Conservation (phyloP, 352 stramenopile species). For the Blastocystis sp. region DNA sequence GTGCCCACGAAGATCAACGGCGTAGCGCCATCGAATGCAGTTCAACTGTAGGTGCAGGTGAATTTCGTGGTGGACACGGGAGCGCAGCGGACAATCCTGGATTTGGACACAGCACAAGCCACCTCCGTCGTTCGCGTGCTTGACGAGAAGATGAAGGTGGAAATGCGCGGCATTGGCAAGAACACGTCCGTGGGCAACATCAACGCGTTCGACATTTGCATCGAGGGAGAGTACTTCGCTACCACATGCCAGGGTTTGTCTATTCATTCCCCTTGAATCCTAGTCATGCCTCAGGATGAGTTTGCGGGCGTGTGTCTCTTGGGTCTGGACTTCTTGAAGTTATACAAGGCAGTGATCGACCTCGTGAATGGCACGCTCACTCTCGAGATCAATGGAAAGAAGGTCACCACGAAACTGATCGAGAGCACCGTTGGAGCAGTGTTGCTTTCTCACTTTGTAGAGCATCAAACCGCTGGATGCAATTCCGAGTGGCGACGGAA, state of each 20-base stretch:
- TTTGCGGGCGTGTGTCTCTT: conserved; percentile 13
- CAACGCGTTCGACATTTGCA: conserved; percentile 53
- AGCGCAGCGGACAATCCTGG: conserved; percentile 21
- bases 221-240: conserved; percentile 63
- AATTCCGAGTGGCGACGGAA: neutral
- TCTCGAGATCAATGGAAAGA: conserved; percentile 36
- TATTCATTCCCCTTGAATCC: neutral
- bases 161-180: conserved; percentile 6
- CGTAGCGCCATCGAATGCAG: neutral
- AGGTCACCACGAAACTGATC: conserved; percentile 38
- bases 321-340: conserved; percentile 62
- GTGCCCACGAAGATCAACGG: conserved; percentile 13
- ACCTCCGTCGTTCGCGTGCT: conserved; percentile 3
- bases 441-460: neutral
- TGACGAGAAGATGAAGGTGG: conserved; percentile 1
- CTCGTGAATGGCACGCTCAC: conserved; percentile 10
- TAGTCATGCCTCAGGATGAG: conserved; percentile 30
- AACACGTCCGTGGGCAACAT: conserved; percentile 2
- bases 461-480: neutral
- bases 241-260: neutral
- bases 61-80: conserved; percentile 63
- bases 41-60: conserved; percentile 7
- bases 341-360: conserved; percentile 63
- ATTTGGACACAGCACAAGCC: neutral
- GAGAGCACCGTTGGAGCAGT: neutral